These are phyloP conservation scores for Manihot esculenta DNA, from an alignment of 441 rosid genomes.

Conservation along the genomic window DNA sequence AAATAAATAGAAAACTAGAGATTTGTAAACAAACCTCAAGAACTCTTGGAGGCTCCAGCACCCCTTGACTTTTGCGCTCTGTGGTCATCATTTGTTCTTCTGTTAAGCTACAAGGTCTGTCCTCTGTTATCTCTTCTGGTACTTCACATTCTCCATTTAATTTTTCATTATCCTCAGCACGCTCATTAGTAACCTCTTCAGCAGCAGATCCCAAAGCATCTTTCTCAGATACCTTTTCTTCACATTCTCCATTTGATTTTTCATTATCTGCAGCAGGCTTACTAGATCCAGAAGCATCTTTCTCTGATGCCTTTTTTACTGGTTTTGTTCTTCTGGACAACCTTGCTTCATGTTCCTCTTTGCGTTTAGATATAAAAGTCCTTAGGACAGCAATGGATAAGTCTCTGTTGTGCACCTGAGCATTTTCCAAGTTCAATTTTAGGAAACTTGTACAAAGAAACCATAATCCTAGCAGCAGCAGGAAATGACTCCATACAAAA, in stretches of 20 bases:
- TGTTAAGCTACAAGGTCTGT: slow-evolving; percentile 37
- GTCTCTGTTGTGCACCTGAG: slow-evolving; percentile 92
- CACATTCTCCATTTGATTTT: slow-evolving; percentile 48
- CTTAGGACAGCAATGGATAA: slow-evolving; percentile 89
- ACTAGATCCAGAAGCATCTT: slow-evolving; percentile 35
- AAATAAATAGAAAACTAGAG: slow-evolving; percentile 5
- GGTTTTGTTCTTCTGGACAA: slow-evolving; percentile 57
- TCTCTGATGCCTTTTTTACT: slow-evolving; percentile 43
- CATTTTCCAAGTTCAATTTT: slow-evolving; percentile 12
- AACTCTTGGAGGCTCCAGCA: slow-evolving; percentile 81
- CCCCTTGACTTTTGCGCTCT: slow-evolving; percentile 46
- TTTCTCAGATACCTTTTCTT: slow-evolving; percentile 42
- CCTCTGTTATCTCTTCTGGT: slow-evolving; percentile 39
- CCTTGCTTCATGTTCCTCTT: slow-evolving; percentile 72
- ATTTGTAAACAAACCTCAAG: slow-evolving; percentile 63
- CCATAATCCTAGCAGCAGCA: slow-evolving; percentile 13
- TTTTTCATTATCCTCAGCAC: slow-evolving; percentile 33
- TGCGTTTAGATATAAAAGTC: slow-evolving; percentile 60
- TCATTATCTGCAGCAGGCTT: slow-evolving; percentile 31
- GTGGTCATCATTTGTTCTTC: slow-evolving; percentile 44
- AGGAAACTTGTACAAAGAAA: not conserved
- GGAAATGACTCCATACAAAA: not conserved
- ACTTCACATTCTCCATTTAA: slow-evolving; percentile 50
- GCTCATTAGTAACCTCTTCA: slow-evolving; percentile 35
- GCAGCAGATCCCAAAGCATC: slow-evolving; percentile 33